Conservation (phyloP, 768 basidiomycete species). For the Coprinopsis cinerea region DNA sequence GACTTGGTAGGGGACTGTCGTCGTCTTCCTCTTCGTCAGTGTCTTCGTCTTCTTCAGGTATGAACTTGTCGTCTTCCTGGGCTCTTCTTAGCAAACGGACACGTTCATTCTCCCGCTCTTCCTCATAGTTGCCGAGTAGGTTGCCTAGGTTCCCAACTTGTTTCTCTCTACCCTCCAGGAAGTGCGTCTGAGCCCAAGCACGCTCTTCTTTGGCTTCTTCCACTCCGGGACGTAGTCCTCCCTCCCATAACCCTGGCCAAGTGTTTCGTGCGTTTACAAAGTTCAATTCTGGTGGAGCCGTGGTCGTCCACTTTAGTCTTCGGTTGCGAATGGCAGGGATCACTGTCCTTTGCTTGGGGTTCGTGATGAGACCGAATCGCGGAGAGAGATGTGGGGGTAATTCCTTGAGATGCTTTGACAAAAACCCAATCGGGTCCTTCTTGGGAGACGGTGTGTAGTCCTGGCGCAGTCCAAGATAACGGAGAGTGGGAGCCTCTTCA, state of each 20-base stretch:
- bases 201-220: constrained; percentile 62
- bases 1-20: constrained; percentile 14
- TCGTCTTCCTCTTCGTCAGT: constrained; percentile 39
- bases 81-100: constrained; percentile 40
- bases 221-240: constrained; percentile 39
- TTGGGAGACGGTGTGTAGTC: constrained; percentile 59
- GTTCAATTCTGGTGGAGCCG: constrained; percentile 48
- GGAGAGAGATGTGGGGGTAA: constrained; percentile 62
- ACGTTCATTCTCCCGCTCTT: constrained; percentile 68
- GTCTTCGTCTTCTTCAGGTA: constrained; percentile 69
- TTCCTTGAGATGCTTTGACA: constrained; percentile 48
- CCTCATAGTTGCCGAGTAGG: constrained; percentile 68
- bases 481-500: constrained; percentile 28
- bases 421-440: constrained; percentile 55
- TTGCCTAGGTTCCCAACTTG: constrained; percentile 66
- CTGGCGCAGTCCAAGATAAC: constrained; percentile 51
- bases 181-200: constrained; percentile 58
- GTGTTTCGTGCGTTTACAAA: constrained; percentile 45
- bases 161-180: constrained; percentile 49
- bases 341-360: constrained; percentile 59
- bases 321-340: constrained; percentile 68
- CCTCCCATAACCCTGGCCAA: constrained; percentile 71
- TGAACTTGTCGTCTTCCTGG: constrained; percentile 35
- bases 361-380: constrained; percentile 39
- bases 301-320: constrained; percentile 55